These are phyloP conservation scores for Microbotryomycetes sp. DNA, from an alignment of 1,284 basidiomycete genomes.

Conservation along the genomic window DNA sequence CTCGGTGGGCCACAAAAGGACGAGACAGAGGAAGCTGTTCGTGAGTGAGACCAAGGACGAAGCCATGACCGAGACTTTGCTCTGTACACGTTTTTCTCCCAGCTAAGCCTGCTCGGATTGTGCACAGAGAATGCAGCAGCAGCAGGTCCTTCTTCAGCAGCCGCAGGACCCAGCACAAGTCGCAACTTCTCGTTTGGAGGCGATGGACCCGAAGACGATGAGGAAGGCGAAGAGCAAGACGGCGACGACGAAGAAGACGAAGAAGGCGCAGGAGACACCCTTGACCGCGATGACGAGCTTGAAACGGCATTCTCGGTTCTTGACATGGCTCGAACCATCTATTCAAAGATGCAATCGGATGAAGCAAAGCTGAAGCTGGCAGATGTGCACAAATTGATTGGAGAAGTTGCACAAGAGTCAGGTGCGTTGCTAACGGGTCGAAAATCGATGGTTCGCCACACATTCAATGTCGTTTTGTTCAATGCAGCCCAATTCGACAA, in stretches of 20 bases:
- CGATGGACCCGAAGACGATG: conserved; percentile 32
- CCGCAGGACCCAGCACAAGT: conserved; percentile 6
- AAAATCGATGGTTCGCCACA: not conserved
- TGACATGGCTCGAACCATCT: conserved; percentile 32
- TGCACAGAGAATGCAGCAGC: conserved; percentile 17
- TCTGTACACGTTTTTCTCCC: no score
- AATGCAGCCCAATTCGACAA: conserved; percentile 32
- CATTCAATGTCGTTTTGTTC: not conserved
- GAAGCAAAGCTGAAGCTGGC: conserved; percentile 27
- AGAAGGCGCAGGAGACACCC: conserved; percentile 20
- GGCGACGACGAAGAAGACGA: conserved; percentile 22
- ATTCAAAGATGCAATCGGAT: conserved; percentile 5
- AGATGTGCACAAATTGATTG: conserved; percentile 33
- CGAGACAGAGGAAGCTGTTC: not conserved
- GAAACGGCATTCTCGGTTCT: conserved; percentile 34
- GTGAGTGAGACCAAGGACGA: not conserved
- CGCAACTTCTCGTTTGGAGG: conserved; percentile 30
- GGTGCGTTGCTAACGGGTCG: conserved; percentile 17
- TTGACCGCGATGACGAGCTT: conserved; percentile 34
- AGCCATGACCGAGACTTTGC: not conserved
- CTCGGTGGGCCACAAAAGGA: conserved; percentile 25
- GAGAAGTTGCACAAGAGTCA: conserved; percentile 36
- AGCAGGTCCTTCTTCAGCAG: conserved; percentile 14
- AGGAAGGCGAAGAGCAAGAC: conserved; percentile 12
- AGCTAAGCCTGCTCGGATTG: no score